phyloP scores from a whole-genome alignment of 139 green algal genomes.

The Picochlorum sp. region DNA sequence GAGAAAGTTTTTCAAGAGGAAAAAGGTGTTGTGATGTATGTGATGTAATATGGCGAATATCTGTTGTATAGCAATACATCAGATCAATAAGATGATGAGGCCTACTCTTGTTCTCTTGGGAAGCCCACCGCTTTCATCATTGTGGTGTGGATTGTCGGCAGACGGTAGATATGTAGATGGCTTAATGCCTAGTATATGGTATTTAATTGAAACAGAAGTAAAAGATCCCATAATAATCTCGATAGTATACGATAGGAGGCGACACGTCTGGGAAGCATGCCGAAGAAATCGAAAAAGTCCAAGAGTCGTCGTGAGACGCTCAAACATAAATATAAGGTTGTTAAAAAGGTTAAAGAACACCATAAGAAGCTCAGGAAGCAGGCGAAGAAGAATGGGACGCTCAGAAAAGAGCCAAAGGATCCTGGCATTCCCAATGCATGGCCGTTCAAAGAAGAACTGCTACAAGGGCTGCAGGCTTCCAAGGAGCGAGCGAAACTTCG shows the following conservation, averaged over 20 bases:
- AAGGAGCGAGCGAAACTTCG: conserved; percentile 48
- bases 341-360: conserved; percentile 53
- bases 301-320: conserved; percentile 88
- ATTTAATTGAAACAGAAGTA: no score
- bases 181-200: no score
- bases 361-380: conserved; percentile 59
- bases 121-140: no score
- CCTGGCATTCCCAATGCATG: conserved; percentile 84
- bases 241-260: no score
- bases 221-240: no score
- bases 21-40: conserved; percentile 14
- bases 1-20: conserved; percentile 16
- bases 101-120: not conserved
- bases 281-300: conserved; percentile 75
- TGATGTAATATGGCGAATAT: not conserved
- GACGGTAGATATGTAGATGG: no score
- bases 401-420: conserved; percentile 66
- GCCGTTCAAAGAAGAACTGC: conserved; percentile 92
- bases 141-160: no score
- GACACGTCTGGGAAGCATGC: conserved; percentile 39
- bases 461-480: conserved; percentile 81
- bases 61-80: not conserved
- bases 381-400: conserved; percentile 66
- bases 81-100: not conserved
- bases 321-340: conserved; percentile 92